Evolutionary conservation across 441 rosid species (phyloP).

Genomic region (Aleurites moluccanus): DNA sequence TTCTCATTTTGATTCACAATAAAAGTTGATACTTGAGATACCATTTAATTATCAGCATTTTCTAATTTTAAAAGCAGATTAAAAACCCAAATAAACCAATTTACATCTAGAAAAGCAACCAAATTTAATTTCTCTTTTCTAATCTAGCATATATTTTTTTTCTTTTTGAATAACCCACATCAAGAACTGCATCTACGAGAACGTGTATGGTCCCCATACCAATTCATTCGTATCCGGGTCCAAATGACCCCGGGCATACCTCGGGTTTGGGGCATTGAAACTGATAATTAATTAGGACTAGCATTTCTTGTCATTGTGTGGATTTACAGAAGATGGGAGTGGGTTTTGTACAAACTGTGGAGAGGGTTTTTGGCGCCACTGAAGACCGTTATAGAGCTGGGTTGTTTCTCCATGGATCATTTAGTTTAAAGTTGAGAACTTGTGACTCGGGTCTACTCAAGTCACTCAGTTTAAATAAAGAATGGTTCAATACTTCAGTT

Average conservation of each 20-base stretch:
- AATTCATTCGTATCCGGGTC: too few species aligned
- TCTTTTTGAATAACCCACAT: neutral
- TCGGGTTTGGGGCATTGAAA: conserved; percentile 29
- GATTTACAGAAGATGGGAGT: conserved; percentile 41
- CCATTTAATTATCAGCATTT: neutral
- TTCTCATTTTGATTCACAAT: neutral
- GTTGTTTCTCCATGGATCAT: too few species aligned
- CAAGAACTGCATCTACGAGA: neutral
- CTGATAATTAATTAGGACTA: conserved; percentile 31
- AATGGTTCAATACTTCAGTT: too few species aligned
- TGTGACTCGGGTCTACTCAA: too few species aligned
- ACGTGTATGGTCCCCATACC: too few species aligned
- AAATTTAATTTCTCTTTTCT: neutral
- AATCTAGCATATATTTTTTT: neutral
- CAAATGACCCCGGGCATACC: conserved; percentile 26
- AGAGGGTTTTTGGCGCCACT: conserved; percentile 62
- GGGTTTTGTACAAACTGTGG: conserved; percentile 41
- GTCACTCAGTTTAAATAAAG: too few species aligned
- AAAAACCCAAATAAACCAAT: neutral
- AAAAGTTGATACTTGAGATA: neutral
- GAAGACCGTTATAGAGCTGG: neutral
- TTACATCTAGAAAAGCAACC: neutral
- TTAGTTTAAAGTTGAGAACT: too few species aligned
- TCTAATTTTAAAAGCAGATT: neutral
- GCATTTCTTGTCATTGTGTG: conserved; percentile 19